Evolutionary conservation across 768 basidiomycete species (phyloP).

Genomic region (Asterophora lycoperdoides): DNA sequence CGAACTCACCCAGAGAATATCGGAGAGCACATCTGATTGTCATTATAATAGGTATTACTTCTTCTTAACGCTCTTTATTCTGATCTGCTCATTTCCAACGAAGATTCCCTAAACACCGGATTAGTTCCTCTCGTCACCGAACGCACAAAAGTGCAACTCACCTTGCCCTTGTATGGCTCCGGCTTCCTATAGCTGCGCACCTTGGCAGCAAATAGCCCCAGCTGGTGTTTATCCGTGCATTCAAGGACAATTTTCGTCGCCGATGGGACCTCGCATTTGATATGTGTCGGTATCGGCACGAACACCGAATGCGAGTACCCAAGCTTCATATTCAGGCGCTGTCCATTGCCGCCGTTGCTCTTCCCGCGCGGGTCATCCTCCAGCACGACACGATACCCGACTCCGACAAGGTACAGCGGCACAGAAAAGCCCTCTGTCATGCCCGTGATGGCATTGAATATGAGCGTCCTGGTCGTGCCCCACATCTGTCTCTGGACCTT

Average conservation of each 20-base stretch:
- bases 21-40: not conserved
- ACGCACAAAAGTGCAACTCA: constrained; percentile 33
- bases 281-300: constrained; percentile 76
- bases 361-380: constrained; percentile 75
- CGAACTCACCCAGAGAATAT: too few relatives aligned
- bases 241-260: constrained; percentile 81
- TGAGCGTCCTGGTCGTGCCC: constrained; percentile 91
- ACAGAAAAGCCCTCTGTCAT: constrained; percentile 86
- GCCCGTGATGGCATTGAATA: constrained; percentile 84
- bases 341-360: constrained; percentile 51
- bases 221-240: constrained; percentile 82
- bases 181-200: constrained; percentile 83
- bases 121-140: not conserved
- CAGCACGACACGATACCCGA: constrained; percentile 86
- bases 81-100: constrained; percentile 87
- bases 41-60: constrained; percentile 52
- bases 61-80: constrained; percentile 91
- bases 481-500: constrained; percentile 87
- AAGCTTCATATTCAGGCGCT: constrained; percentile 84
- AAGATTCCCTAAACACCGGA: constrained; percentile 73
- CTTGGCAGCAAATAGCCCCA: constrained; percentile 86
- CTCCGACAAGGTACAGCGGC: constrained; percentile 86
- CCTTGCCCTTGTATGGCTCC: constrained; percentile 98
- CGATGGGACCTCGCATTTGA: constrained; percentile 73
- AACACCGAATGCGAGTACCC: constrained; percentile 88